These are phyloP conservation scores for Hericium coralloides DNA, from an alignment of 768 basidiomycete species.

Conservation along the genomic window DNA sequence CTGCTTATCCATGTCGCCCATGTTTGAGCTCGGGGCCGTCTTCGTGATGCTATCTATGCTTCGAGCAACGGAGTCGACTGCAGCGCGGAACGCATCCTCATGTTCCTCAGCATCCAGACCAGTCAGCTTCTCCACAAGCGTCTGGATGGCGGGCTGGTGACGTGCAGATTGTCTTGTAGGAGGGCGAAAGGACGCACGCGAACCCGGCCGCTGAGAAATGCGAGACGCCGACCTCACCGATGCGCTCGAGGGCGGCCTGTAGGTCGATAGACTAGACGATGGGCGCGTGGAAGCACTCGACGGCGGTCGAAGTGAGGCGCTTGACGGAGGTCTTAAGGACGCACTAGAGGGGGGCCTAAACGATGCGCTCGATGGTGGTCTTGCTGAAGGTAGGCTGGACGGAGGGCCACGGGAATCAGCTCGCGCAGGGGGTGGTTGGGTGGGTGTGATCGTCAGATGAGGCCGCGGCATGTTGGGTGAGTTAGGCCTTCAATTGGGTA, in stretches of 20 bases:
- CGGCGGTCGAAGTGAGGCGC: slow-evolving; percentile 30
- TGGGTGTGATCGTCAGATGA: no score
- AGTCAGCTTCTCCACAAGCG: slow-evolving; percentile 45
- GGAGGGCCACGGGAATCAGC: neutral
- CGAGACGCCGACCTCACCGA: slow-evolving; percentile 23
- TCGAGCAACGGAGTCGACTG: slow-evolving; percentile 50
- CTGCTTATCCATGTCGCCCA: slow-evolving; percentile 43
- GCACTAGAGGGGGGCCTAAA: slow-evolving; percentile 10
- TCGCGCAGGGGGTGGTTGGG: no score
- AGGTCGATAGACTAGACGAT: slow-evolving; percentile 31
- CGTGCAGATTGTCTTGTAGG: slow-evolving; percentile 42
- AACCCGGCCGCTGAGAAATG: slow-evolving; percentile 19
- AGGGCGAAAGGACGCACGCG: slow-evolving; percentile 37
- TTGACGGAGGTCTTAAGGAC: slow-evolving; percentile 26
- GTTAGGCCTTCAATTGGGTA: no score
- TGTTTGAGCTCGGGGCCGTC: slow-evolving; percentile 47
- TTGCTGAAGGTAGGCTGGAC: neutral
- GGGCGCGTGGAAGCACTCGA: slow-evolving; percentile 40
- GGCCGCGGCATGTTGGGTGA: no score
- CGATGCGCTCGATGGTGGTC: slow-evolving; percentile 2
- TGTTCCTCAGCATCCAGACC: slow-evolving; percentile 36
- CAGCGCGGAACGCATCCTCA: slow-evolving; percentile 35
- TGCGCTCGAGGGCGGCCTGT: slow-evolving; percentile 26
- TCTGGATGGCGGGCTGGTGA: slow-evolving; percentile 44
- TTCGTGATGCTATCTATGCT: slow-evolving; percentile 51